phyloP scores from a whole-genome alignment of 1,284 basidiomycete genomes.

The Ceratobasidium sp. region DNA sequence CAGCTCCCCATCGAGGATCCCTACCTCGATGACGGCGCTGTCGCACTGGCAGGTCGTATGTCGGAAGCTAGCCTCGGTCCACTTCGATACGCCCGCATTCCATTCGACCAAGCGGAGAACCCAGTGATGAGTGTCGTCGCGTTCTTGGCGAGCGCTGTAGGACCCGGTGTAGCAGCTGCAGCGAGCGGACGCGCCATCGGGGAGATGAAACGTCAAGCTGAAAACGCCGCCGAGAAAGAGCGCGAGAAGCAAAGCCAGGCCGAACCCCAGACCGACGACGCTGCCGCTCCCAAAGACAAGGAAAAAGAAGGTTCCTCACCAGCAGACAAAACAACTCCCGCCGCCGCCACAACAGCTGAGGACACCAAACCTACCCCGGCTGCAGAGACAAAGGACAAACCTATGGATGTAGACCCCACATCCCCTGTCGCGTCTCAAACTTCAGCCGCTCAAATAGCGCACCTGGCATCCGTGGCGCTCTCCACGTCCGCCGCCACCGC shows the following conservation, averaged over 20 bases:
- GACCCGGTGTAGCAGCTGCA: slow-evolving; percentile 90
- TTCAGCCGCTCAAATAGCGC: slow-evolving; percentile 70
- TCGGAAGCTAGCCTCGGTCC: slow-evolving; percentile 72
- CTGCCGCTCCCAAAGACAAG: slow-evolving; percentile 47
- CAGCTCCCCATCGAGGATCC: slow-evolving; percentile 97
- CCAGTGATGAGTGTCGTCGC: slow-evolving; percentile 99
- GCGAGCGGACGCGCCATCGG: slow-evolving; percentile 91
- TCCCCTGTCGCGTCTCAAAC: slow-evolving; percentile 38
- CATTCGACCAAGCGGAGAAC: slow-evolving; percentile 95
- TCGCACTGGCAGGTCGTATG: slow-evolving; percentile 47
- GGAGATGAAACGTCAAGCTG: slow-evolving; percentile 72
- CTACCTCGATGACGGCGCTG: slow-evolving; percentile 64
- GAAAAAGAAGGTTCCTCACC: slow-evolving; percentile 55
- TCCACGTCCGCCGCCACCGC: slow-evolving; percentile 92
- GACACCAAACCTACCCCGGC: slow-evolving; percentile 1
- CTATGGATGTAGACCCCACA: slow-evolving; percentile 48
- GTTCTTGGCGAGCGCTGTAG: slow-evolving; percentile 93
- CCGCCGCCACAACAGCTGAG: slow-evolving; percentile 33
- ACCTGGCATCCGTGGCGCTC: slow-evolving; percentile 85
- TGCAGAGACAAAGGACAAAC: slow-evolving; percentile 35
- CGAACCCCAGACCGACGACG: slow-evolving; percentile 47
- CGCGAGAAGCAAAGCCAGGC: slow-evolving; percentile 51
- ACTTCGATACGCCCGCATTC: slow-evolving; percentile 80
- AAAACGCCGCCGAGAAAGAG: slow-evolving; percentile 56
- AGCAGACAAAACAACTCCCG: slow-evolving; percentile 51